Percentiles rank a stretch among this genome's conserved stretches.
These are phyloP conservation scores for Xerocomus brunneocitrinus DNA, from an alignment of 768 basidiomycete genomes.

Conservation along the genomic window DNA sequence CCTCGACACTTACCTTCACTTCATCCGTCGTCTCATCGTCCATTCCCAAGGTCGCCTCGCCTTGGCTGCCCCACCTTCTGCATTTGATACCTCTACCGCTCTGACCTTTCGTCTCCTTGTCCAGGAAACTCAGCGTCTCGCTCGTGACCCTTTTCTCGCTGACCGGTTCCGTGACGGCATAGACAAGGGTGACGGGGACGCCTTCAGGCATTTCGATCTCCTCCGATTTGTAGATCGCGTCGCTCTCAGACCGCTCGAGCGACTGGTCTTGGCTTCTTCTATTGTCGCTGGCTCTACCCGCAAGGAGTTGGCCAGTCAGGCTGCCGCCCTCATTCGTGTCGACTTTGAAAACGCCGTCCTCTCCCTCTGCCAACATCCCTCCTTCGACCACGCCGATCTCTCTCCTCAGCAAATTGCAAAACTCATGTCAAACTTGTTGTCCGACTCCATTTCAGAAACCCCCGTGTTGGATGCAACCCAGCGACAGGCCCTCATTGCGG, in stretches of 20 bases:
- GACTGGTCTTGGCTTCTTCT: constrained; percentile 70
- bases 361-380: constrained; percentile 72
- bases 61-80: constrained; percentile 53
- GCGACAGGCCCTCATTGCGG: constrained; percentile 68
- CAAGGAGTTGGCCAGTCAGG: constrained; percentile 55
- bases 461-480: constrained; percentile 70
- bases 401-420: constrained; percentile 70
- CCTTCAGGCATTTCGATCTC: constrained; percentile 81
- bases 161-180: constrained; percentile 89
- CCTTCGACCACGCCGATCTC: constrained; percentile 79
- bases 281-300: constrained; percentile 61
- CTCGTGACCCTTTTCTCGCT: constrained; percentile 85
- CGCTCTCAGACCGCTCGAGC: constrained; percentile 74
- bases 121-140: constrained; percentile 84
- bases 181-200: constrained; percentile 81
- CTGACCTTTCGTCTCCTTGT: constrained; percentile 81
- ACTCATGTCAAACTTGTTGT: constrained; percentile 76
- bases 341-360: constrained; percentile 79
- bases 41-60: constrained; percentile 74
- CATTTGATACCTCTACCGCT: constrained; percentile 70
- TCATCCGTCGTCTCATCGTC: constrained; percentile 91
- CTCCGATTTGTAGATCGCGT: constrained; percentile 78
- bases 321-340: constrained; percentile 60
- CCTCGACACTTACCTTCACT: constrained; percentile 94
- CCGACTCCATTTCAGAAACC: constrained; percentile 61